These are phyloP conservation scores for Leucocoprinus leucothites DNA, from an alignment of 768 basidiomycete species.

Conservation along the genomic window DNA sequence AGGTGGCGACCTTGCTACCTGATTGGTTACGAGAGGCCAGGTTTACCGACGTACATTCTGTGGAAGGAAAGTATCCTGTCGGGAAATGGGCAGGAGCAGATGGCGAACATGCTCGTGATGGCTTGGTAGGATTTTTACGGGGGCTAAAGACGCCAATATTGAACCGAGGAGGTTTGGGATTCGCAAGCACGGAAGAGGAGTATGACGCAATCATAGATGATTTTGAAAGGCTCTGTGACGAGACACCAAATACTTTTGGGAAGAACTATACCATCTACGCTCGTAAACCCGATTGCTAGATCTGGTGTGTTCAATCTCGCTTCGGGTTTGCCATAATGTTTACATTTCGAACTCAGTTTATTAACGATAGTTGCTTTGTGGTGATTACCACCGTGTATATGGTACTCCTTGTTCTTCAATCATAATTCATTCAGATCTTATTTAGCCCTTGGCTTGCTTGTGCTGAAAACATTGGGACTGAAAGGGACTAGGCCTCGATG, in stretches of 20 bases:
- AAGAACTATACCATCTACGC: constrained; percentile 18
- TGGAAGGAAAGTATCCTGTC: constrained; percentile 5
- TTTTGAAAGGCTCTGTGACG: constrained; percentile 16
- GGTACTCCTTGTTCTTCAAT: too few species aligned
- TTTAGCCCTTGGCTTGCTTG: too few species aligned
- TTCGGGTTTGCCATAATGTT: too few species aligned
- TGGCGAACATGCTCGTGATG: constrained; percentile 4
- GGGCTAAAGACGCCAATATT: constrained; percentile 11
- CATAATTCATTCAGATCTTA: too few species aligned
- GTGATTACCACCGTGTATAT: too few species aligned
- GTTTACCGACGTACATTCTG: constrained; percentile 8
- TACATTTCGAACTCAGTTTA: too few species aligned
- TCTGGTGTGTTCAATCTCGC: too few species aligned
- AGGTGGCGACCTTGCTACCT: constrained; percentile 12
- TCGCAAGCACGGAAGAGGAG: constrained; percentile 10
- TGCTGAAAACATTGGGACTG: too few species aligned
- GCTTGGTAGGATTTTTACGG: constrained; percentile 11
- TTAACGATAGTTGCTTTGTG: too few species aligned
- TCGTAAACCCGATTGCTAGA: constrained; percentile 7
- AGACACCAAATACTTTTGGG: constrained; percentile 17
- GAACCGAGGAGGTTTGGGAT: constrained; percentile 8
- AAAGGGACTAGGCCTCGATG: too few species aligned
- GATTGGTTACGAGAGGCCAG: constrained; percentile 10
- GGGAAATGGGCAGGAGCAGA: constrained; percentile 17
- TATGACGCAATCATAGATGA: constrained; percentile 11